phyloP scores from a whole-genome alignment of 2,329 filamentous ascomycete species.

The Aspergillus latus region DNA sequence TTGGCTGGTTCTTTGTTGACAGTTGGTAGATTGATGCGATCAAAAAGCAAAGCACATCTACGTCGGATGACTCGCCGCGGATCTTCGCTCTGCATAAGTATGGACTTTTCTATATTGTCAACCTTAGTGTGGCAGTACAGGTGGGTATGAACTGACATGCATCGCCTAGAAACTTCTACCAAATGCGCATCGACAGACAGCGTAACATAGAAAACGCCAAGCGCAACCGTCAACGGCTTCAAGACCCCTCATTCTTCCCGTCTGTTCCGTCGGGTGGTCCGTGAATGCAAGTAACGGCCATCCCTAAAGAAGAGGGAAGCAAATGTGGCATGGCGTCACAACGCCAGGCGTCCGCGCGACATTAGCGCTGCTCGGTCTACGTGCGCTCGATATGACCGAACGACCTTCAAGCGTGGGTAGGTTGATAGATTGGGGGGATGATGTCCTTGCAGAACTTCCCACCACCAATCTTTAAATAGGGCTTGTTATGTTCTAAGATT shows the following conservation, averaged over 20 bases:
- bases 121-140: background rate
- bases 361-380: too few species aligned
- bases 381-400: background rate
- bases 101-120: slow-evolving; percentile 6
- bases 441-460: background rate
- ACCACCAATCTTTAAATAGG: background rate
- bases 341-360: background rate
- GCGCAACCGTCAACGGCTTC: slow-evolving; percentile 75
- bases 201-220: slow-evolving; percentile 75
- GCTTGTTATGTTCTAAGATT: slow-evolving; percentile 2
- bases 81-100: slow-evolving; percentile 84
- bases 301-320: background rate
- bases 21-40: slow-evolving; percentile 41
- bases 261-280: slow-evolving; percentile 68
- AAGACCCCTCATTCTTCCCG: slow-evolving; percentile 77
- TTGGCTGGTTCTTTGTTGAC: background rate
- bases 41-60: slow-evolving; percentile 41
- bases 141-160: slow-evolving; percentile 2
- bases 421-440: background rate
- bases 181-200: slow-evolving; percentile 77
- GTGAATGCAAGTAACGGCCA: slow-evolving; percentile 17
- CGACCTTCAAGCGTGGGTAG: background rate
- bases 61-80: slow-evolving; percentile 66
- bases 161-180: slow-evolving; percentile 70
- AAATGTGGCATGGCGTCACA: background rate